Evolutionary conservation across 148 eudicot species (phyloP), one percentile per base, ranked within the genome.

Genomic region (Arbutus unedo): DNA sequence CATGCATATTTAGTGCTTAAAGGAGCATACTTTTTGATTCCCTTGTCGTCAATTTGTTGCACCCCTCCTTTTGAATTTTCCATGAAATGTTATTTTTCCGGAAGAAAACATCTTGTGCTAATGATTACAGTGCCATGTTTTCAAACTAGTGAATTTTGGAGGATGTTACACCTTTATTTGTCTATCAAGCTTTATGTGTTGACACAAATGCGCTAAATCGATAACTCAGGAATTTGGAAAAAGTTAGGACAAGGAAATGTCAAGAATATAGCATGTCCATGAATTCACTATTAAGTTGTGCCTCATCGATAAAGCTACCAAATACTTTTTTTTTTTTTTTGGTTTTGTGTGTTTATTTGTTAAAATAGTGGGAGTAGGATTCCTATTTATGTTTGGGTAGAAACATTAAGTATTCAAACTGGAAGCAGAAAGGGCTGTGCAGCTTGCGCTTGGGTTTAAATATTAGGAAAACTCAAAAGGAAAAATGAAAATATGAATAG

Each of bases 181-280:
- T 64, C 7, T 64, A 64, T 64, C 70, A 64, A 64, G 41, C 70
- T 64, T 64, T 64, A 60, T 60, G 41, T 64, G 70, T 64, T 23
- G 70, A 64, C 10, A 64, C 70, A 64, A 64, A 64, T 8, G 38
- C 1, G 25, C 21, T 25, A 21, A 38, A 23, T 23, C 10, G 70
- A 38, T n/a, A 8, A 21, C 70, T 23, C 14, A 3, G 41, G 70
- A 64, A 64, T 23, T 25, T 23, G 38, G 38, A 31, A 31, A 31
- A 31, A 31, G 38, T 31, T 31, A 60, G 8, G 67, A 60, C 9
- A 64, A 64, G 13, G 13, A 23, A 8, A 23, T 23, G 70, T 64
- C 25, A 0, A 10, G 70, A 64, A 64, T 21, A 23, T 11, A 59
- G 2, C 41, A 60, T 64, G 38, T 23, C 38, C 41, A 23, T 2